Base-by-base conservation (phyloP, 1,284 basidiomycete genomes). In the Marasmius fiardii region DNA sequence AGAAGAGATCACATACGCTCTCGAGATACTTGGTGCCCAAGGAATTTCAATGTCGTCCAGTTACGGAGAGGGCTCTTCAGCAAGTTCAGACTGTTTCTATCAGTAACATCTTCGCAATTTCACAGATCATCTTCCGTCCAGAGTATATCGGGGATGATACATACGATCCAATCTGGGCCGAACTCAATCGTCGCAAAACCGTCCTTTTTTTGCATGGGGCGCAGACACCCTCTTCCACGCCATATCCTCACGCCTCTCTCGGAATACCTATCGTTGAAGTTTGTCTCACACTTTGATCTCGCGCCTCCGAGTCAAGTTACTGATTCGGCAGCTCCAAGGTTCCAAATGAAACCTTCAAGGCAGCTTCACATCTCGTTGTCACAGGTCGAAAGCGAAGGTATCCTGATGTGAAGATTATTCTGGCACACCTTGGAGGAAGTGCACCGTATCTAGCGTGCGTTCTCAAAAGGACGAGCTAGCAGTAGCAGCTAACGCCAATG, bases 291-390 rank as follows among this genome's bases (percentile, higher is more conserved):
- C 18, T 3, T n/a, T 20, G 18, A 34, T 34, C 10, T 23, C 28
- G 47, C 41, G 52, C 57, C 3, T 34, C 11, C 26, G 14, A 14
- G 11, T 18, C 4, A 18, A 24, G n/a, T 16, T 26, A 6, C 44
- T 52, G n/a, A 18, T 20, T 48, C 23, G 53, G 10, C 20, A 35
- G 2, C 24, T 2, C 44, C 16, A 45, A 89, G 86, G 86, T 88
- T 0, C 87, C 88, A 11, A 84, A 87, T 64, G 87, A 90, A 68
- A 90, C 88, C 0, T 88, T 81, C 74, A 90, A 88, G 71, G 88
- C 86, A 2, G 87, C 87, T 37, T 80, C 86, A 1, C 85, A 88
- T 65, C 77, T 90, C 45, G 85, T 90, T 45, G 81, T 89, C 28
- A 78, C 84, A 1, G 83, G 85, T 49, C 81, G 81, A 61, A 86